phyloP scores from a whole-genome alignment of 208 protist genomes.

The Trichomonas gallinae region DNA sequence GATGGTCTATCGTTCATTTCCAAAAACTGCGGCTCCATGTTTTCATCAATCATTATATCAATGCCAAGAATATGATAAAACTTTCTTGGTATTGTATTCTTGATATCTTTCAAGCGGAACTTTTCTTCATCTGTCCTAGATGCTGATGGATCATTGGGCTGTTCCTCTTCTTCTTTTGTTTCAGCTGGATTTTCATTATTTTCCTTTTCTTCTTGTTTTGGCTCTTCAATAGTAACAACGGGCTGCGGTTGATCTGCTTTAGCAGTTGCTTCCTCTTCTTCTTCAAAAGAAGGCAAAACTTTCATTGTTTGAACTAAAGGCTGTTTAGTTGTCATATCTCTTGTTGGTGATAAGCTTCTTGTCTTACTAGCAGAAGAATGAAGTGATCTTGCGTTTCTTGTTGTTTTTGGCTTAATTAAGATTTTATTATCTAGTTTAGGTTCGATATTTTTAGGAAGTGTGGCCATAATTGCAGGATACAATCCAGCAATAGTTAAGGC shows the following conservation, averaged over 20 bases:
- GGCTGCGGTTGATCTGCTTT: not conserved
- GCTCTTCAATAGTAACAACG: not conserved
- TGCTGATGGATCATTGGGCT: not conserved
- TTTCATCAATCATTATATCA: not conserved
- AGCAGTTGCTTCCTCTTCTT: not conserved
- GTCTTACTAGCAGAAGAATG: not conserved
- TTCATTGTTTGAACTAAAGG: not conserved
- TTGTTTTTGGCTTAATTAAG: not conserved
- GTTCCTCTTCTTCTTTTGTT: not conserved
- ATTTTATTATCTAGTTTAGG: not conserved
- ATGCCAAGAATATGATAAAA: conserved; percentile 10
- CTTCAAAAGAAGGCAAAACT: not conserved
- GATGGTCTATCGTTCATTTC: conserved; percentile 12
- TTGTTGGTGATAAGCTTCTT: not conserved
- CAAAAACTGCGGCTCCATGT: not conserved
- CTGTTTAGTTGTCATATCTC: not conserved
- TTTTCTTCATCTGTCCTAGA: not conserved
- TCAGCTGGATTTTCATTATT: not conserved
- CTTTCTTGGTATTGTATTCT: not conserved
- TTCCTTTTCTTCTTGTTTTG: not conserved
- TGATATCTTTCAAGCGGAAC: not conserved
- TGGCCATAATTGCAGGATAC: not conserved
- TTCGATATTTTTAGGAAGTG: not conserved
- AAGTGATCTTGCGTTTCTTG: not conserved
- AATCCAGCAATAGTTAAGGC: not conserved